Evolutionary conservation across 306 rosid species (phyloP).

Genomic region (Morella rubra): DNA sequence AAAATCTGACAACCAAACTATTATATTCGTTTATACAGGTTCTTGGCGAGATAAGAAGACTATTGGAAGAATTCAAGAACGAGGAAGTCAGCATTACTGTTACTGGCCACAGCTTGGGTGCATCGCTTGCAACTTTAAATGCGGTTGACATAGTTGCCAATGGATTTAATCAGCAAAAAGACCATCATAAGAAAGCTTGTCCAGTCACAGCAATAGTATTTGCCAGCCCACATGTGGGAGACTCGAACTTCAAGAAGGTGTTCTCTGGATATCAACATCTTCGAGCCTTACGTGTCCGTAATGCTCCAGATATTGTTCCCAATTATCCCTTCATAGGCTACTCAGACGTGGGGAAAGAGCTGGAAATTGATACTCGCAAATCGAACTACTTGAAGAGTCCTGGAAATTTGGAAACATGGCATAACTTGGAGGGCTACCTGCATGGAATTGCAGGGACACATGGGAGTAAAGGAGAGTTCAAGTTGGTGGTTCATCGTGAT

Average conservation of each 20-base stretch:
- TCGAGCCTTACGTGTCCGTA: conserved; percentile 45
- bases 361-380: conserved; percentile 56
- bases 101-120: conserved; percentile 88
- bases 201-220: conserved; percentile 66
- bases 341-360: conserved; percentile 65
- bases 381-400: conserved; percentile 72
- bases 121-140: conserved; percentile 72
- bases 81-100: conserved; percentile 83
- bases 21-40: conserved; percentile 42
- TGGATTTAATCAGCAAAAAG: conserved; percentile 44
- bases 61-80: conserved; percentile 58
- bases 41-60: conserved; percentile 57
- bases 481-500: conserved; percentile 59
- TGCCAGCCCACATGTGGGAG: conserved; percentile 84
- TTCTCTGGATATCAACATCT: conserved; percentile 42
- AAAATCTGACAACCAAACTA: too few species aligned
- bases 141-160: conserved; percentile 75
- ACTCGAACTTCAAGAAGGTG: conserved; percentile 44
- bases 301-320: conserved; percentile 72
- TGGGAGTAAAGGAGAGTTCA: conserved; percentile 58
- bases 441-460: conserved; percentile 88
- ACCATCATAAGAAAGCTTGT: conserved; percentile 26
- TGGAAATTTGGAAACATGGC: conserved; percentile 61
- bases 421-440: conserved; percentile 74
- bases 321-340: conserved; percentile 67